Evolutionary conservation across 345 rosid genomes (phyloP).

Genomic region (Fremontodendron californicum): DNA sequence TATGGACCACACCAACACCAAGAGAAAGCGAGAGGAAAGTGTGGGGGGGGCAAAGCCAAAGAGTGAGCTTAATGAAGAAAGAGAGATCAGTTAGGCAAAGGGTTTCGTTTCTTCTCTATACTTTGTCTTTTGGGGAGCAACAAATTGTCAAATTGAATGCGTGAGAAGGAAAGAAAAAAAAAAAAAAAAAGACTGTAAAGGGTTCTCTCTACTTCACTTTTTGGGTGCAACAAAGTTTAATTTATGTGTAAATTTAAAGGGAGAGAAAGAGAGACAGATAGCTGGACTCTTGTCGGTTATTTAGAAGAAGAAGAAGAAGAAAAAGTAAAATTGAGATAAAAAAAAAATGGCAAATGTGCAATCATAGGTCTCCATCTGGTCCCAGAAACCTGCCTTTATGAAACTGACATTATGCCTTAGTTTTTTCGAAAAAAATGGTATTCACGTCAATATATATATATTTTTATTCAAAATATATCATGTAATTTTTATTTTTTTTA

Average conservation of each 20-base stretch:
- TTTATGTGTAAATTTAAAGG: conserved; percentile 34
- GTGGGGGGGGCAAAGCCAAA: conserved; percentile 18
- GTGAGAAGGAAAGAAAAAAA: conserved; percentile 4
- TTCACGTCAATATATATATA: no score
- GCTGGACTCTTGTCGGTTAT: conserved; percentile 29
- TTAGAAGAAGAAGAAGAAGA: conserved; percentile 5
- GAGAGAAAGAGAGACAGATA: conserved; percentile 10
- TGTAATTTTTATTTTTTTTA: no score
- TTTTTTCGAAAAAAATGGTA: no score
- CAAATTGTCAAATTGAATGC: conserved; percentile 32
- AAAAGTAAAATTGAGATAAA: not conserved
- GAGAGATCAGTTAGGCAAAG: not conserved
- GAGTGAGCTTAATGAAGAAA: conserved; percentile 16
- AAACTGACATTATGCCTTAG: conserved; percentile 30
- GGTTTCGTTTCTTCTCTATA: conserved; percentile 18
- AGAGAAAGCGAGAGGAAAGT: not conserved
- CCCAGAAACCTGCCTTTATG: conserved; percentile 16
- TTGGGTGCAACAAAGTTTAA: conserved; percentile 52
- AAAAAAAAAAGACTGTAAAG: not conserved
- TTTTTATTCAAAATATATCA: no score
- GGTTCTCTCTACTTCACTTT: conserved; percentile 36
- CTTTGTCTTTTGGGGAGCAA: no score
- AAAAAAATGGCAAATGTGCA: not conserved
- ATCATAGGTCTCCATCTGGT: conserved; percentile 33
- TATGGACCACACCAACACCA: not conserved